Percentiles rank a stretch among this genome's conserved stretches.
phyloP scores from a whole-genome alignment of 148 eudicot genomes.

The Euryodendron excelsum region DNA sequence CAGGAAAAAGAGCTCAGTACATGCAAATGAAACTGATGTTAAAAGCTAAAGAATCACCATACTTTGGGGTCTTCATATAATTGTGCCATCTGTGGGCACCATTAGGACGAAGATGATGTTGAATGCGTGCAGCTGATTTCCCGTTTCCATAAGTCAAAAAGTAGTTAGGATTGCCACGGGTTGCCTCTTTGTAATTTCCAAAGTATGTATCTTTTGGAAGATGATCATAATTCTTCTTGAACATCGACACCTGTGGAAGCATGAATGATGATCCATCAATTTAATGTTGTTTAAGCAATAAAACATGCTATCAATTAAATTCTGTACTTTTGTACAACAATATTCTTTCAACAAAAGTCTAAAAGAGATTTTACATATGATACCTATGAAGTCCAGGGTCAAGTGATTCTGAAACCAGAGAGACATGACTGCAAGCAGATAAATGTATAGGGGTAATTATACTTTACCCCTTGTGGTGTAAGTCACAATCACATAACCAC shows the following conservation, averaged over 20 bases:
- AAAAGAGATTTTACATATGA: too few species aligned
- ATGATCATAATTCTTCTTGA: slow-evolving; percentile 76
- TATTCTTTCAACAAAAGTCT: too few species aligned
- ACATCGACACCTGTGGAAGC: slow-evolving; percentile 58
- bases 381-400: too few species aligned
- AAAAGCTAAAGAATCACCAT: slow-evolving; percentile 5
- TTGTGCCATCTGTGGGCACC: slow-evolving; percentile 92
- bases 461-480: too few species aligned
- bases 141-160: slow-evolving; percentile 87
- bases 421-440: too few species aligned
- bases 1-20: too few species aligned
- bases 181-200: slow-evolving; percentile 54
- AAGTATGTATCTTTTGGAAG: slow-evolving; percentile 53
- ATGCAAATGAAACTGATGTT: background rate
- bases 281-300: too few species aligned
- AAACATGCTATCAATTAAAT: too few species aligned
- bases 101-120: slow-evolving; percentile 71
- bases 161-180: slow-evolving; percentile 71
- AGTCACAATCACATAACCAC: too few species aligned
- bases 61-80: slow-evolving; percentile 53
- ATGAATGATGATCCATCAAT: background rate
- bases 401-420: too few species aligned
- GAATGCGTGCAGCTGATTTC: slow-evolving; percentile 74
- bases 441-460: too few species aligned
- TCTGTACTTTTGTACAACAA: too few species aligned